Conservation (phyloP, 2,329 filamentous ascomycete genomes). For the Diaporthe vaccinii region DNA sequence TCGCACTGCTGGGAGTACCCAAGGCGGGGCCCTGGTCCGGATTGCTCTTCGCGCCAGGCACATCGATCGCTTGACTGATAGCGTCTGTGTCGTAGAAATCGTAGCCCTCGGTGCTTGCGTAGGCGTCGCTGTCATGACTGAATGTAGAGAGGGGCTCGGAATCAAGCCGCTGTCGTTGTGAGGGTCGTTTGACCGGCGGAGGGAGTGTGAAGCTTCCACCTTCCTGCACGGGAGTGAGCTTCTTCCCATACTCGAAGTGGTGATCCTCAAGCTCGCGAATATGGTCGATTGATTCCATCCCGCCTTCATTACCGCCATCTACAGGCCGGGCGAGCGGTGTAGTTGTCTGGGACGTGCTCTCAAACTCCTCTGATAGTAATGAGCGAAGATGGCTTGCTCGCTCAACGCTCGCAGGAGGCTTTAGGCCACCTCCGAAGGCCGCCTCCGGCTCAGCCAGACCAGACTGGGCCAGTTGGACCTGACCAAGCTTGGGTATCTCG, state of each 20-base stretch:
- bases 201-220: conserved; percentile 65
- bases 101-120: conserved; percentile 71
- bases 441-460: background rate
- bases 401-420: conserved; percentile 52
- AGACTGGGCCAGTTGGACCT: conserved; percentile 23
- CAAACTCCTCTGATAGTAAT: conserved; percentile 67
- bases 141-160: conserved; percentile 65
- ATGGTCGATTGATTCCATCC: conserved; percentile 45
- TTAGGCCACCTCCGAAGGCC: conserved; percentile 37
- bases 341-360: conserved; percentile 73
- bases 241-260: conserved; percentile 52
- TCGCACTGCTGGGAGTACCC: conserved; percentile 47
- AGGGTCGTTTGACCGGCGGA: conserved; percentile 50
- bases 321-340: conserved; percentile 71
- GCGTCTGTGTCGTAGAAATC: conserved; percentile 76
- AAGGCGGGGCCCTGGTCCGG: conserved; percentile 51
- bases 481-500: conserved; percentile 23
- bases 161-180: conserved; percentile 60
- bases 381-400: conserved; percentile 55
- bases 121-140: conserved; percentile 65
- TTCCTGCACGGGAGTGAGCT: conserved; percentile 63
- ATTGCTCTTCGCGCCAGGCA: conserved; percentile 59
- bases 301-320: conserved; percentile 52
- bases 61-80: conserved; percentile 65
- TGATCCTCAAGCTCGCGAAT: conserved; percentile 42